A percentile compares a stretch with the other conserved stretches of the same genome.
phyloP scores from a whole-genome alignment of 129 eudicot genomes.

The Calendula officinalis region DNA sequence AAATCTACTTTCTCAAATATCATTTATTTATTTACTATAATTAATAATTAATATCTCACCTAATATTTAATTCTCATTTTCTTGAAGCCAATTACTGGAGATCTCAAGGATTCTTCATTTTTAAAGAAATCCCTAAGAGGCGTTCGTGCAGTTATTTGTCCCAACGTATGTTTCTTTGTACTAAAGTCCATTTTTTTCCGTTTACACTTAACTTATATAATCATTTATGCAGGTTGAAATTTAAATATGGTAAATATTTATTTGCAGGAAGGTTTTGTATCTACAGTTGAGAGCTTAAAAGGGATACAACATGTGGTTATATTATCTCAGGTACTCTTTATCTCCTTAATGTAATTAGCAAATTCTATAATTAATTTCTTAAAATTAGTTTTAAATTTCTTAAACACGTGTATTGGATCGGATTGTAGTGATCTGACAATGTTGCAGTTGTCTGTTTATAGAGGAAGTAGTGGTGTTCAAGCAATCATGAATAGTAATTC shows the following conservation, averaged over 20 bases:
- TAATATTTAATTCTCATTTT: conserved; percentile 21
- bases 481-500: conserved; percentile 74
- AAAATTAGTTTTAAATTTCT: no score
- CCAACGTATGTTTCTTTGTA: conserved; percentile 48
- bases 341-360: conserved; percentile 8
- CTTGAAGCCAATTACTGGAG: conserved; percentile 68
- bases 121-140: conserved; percentile 76
- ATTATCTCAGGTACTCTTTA: conserved; percentile 75
- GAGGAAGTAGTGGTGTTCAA: conserved; percentile 80
- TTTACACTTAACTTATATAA: conserved; percentile 6
- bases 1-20: conserved; percentile 1
- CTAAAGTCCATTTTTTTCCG: conserved; percentile 1
- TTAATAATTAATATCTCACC: neutral
- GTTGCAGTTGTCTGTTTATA: conserved; percentile 88
- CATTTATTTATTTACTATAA: neutral
- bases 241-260: conserved; percentile 15
- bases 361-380: no score
- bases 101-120: conserved; percentile 52
- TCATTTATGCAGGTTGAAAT: conserved; percentile 16
- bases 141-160: conserved; percentile 80
- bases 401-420: neutral
- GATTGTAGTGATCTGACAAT: conserved; percentile 52
- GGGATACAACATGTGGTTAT: conserved; percentile 79
- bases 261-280: conserved; percentile 74
- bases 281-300: conserved; percentile 57